Conservation (phyloP, 805 yeast species). For the Yarrowia deformans region DNA sequence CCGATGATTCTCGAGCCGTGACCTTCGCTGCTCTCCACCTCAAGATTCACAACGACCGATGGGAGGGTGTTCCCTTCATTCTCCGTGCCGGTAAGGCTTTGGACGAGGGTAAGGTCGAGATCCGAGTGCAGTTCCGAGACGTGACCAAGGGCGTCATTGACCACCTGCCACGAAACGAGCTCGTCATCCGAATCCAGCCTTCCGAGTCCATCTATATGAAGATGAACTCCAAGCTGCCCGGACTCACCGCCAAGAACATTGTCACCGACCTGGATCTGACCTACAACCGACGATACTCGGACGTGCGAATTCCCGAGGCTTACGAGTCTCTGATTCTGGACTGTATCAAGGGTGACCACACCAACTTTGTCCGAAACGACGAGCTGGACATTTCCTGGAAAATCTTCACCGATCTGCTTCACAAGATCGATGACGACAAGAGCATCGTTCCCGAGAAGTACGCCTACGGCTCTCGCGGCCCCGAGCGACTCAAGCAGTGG, state of each 20-base stretch:
- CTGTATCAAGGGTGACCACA: conserved; percentile 88
- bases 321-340: conserved; percentile 95
- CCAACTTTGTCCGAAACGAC: conserved; percentile 97
- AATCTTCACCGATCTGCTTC: conserved; percentile 87
- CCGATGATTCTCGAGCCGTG: conserved; percentile 80
- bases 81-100: conserved; percentile 98
- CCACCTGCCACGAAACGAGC: conserved; percentile 86
- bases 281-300: conserved; percentile 78
- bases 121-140: conserved; percentile 88
- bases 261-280: conserved; percentile 91
- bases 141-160: conserved; percentile 83
- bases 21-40: conserved; percentile 89
- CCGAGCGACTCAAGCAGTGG: conserved; percentile 66
- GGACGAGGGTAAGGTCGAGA: conserved; percentile 92
- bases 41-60: conserved; percentile 86
- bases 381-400: conserved; percentile 94
- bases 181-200: conserved; percentile 94
- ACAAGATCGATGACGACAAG: conserved; percentile 68
- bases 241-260: conserved; percentile 80
- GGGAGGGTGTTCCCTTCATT: conserved; percentile 98
- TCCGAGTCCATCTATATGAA: conserved; percentile 92
- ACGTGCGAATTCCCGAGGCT: conserved; percentile 96
- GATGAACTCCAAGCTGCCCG: conserved; percentile 93
- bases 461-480: conserved; percentile 93
- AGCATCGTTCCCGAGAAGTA: conserved; percentile 71